Base-by-base conservation (phyloP, 805 yeast species). In the Blastobotrys parvus region DNA sequence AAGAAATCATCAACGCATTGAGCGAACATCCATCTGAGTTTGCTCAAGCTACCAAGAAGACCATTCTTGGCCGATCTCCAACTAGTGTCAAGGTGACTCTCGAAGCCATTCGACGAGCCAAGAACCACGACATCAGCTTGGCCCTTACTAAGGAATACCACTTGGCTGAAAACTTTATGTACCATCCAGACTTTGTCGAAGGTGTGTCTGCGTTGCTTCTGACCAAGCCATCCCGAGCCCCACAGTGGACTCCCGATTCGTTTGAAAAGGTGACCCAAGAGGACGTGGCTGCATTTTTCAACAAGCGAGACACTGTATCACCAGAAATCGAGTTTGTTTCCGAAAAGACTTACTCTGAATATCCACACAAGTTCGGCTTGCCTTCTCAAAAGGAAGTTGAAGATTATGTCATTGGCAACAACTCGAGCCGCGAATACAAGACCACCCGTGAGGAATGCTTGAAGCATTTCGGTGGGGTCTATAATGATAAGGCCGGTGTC, bases 151-250 rank as follows among this genome's bases (percentile, higher is more conserved):
- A 76, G 53, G 97, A 92, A 63, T 70, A 84, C 60, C 68, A 70
- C 45, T 65, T 88, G 18, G 95, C 96, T 22, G 74, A 85, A 45
- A 79, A 85, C 62, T 75, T 88, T 73, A 74, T 80, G 74, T 59
- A 64, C 18, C 68, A 71, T 43, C 71, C 77, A 19, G 58, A 55
- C 56, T 82, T 86, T 55, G 74, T 80, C 35, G 77, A 75, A 49
- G 72, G 72, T 15, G 71, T 67, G 20, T 36, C 54, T 19, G 64
- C 69, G 4, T 51, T 59, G 45, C 55, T 65, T 6, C 51, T 87
- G 16, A 73, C 78, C 45, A 84, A 86, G 62, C 71, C 79, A 42
- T 68, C 71, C 53, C 59, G 72, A 41, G 50, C 62, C 49, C 76
- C 89, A 52, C 45, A 67, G 48, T 68, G 75, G 73, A 53, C 65